phyloP scores from a whole-genome alignment of 345 rosid genomes.

The Rhodomyrtus tomentosa region DNA sequence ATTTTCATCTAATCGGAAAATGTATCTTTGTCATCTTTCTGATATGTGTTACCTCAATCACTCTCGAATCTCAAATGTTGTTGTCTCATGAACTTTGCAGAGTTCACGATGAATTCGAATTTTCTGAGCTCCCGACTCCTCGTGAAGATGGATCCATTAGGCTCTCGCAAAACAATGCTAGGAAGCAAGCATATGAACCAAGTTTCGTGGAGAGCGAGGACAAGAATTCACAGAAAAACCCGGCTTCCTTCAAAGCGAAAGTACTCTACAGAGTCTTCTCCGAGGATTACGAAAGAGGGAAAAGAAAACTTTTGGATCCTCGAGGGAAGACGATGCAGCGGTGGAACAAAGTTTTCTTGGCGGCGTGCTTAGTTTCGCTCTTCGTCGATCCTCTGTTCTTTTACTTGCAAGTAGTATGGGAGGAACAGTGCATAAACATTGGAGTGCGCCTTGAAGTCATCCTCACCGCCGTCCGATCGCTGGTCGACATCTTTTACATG shows the following conservation, averaged over 20 bases:
- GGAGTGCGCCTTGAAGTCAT: slow-evolving; percentile 19
- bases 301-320: slow-evolving; percentile 22
- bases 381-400: slow-evolving; percentile 35
- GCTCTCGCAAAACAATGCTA: not conserved
- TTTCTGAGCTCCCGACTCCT: not conserved
- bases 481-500: slow-evolving; percentile 24
- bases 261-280: slow-evolving; percentile 6
- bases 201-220: slow-evolving; percentile 12
- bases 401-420: slow-evolving; percentile 19
- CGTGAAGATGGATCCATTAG: not conserved
- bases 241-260: not conserved
- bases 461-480: slow-evolving; percentile 16
- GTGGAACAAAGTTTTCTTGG: slow-evolving; percentile 32
- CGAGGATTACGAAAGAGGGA: slow-evolving; percentile 11
- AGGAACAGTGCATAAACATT: slow-evolving; percentile 20
- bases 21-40: not conserved
- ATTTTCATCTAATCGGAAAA: not conserved
- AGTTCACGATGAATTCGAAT: not conserved
- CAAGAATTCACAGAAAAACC: not conserved
- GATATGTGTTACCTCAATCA: not conserved
- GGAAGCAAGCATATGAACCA: slow-evolving; percentile 7
- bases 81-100: not conserved
- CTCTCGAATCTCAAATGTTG: not conserved
- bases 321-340: slow-evolving; percentile 20
- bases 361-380: slow-evolving; percentile 23